These are phyloP conservation scores for Aphanomyces stellatus DNA, from an alignment of 352 stramenopile species.

Conservation along the genomic window DNA sequence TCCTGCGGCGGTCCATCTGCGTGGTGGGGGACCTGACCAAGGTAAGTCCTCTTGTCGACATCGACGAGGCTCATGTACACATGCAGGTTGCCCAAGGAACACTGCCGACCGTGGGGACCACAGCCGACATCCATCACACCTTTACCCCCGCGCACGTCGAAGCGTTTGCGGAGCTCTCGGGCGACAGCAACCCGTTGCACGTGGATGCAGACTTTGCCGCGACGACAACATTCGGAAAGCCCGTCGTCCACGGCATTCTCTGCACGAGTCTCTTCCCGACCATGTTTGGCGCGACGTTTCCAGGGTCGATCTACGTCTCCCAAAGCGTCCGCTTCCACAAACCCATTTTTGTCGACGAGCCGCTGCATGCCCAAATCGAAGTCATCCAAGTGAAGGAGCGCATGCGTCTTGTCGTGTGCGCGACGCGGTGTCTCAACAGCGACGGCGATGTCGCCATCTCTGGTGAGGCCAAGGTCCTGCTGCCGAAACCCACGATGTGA, in stretches of 20 bases:
- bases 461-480: conserved; percentile 53
- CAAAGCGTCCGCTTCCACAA: conserved; percentile 58
- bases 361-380: conserved; percentile 45
- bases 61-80: neutral
- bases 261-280: conserved; percentile 72
- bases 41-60: neutral
- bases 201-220: conserved; percentile 38
- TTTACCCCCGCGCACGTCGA: conserved; percentile 54
- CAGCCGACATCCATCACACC: conserved; percentile 43
- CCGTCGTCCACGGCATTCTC: conserved; percentile 74
- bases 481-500: conserved; percentile 25
- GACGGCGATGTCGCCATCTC: conserved; percentile 51
- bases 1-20: neutral
- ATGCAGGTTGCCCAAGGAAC: conserved; percentile 36
- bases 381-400: conserved; percentile 38
- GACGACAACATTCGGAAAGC: conserved; percentile 22
- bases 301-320: conserved; percentile 63
- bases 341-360: conserved; percentile 55
- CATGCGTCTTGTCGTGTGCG: conserved; percentile 66
- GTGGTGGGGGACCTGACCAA: conserved; percentile 8
- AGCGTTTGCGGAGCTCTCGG: conserved; percentile 51
- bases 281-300: conserved; percentile 66
- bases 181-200: conserved; percentile 74
- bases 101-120: conserved; percentile 43
- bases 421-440: conserved; percentile 50